phyloP scores from a whole-genome alignment of 495 filamentous ascomycete genomes.

The Lophiotrema nucula region DNA sequence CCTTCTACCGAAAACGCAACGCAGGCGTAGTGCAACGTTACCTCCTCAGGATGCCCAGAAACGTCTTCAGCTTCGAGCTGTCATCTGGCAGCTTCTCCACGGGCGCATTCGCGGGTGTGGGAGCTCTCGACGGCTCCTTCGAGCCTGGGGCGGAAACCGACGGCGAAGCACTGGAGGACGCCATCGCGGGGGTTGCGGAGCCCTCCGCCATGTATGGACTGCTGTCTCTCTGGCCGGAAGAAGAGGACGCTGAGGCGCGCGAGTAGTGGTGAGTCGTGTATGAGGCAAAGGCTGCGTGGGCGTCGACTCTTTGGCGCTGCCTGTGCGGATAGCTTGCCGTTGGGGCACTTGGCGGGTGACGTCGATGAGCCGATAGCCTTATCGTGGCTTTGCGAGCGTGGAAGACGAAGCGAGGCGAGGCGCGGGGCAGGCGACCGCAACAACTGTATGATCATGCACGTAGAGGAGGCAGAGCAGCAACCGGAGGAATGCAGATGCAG shows the following conservation, averaged over 20 bases:
- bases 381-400: neutral
- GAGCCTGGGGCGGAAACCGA: conserved; percentile 13
- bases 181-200: conserved; percentile 1
- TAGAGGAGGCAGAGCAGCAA: neutral
- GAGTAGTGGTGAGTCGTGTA: neutral
- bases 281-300: neutral
- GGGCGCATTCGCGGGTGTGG: conserved; percentile 30
- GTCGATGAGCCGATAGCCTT: conserved; percentile 3
- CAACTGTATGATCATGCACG: too few relatives aligned
- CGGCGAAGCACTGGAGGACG: conserved; percentile 8
- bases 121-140: conserved; percentile 24
- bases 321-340: neutral
- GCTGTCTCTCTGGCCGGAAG: neutral
- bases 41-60: conserved; percentile 79
- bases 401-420: neutral
- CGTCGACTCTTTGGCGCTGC: neutral
- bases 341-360: neutral
- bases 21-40: conserved; percentile 39
- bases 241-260: neutral
- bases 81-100: conserved; percentile 72
- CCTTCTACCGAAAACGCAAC: conserved; percentile 7
- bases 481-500: neutral
- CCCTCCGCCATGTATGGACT: conserved; percentile 15
- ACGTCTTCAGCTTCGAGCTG: conserved; percentile 77
- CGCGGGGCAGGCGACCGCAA: neutral